Evolutionary conservation across 331 rosid species (phyloP).

Genomic region (Spiraea crenata): DNA sequence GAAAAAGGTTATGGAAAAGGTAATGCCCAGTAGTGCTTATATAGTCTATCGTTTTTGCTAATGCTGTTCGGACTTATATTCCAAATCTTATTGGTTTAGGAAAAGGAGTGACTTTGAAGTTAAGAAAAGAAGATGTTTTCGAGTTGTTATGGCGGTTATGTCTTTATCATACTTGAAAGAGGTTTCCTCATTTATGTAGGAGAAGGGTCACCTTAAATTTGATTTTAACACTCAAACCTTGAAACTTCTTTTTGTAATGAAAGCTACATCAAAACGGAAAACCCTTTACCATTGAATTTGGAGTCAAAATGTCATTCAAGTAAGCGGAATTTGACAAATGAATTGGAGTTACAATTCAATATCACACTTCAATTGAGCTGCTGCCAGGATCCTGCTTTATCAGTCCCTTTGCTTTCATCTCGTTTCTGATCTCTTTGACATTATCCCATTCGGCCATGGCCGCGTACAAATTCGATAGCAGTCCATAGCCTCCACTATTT

Average conservation of each 20-base stretch:
- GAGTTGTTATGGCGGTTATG: background rate
- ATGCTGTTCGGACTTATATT: background rate
- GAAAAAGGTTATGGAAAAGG: background rate
- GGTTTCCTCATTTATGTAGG: conserved; percentile 5
- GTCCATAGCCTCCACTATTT: conserved; percentile 8
- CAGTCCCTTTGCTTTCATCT: conserved; percentile 5
- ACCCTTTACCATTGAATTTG: background rate
- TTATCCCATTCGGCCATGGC: conserved; percentile 2
- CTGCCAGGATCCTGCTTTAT: conserved; percentile 12
- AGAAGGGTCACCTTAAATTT: background rate
- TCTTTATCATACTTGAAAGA: background rate
- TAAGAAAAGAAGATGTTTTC: background rate
- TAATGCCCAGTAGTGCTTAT: background rate
- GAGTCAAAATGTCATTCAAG: background rate
- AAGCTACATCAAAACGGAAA: background rate
- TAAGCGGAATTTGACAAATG: too few species aligned
- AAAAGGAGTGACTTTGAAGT: conserved; percentile 5
- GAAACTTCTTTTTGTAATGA: background rate
- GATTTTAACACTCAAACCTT: background rate
- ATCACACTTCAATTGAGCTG: background rate
- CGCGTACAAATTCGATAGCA: conserved; percentile 8
- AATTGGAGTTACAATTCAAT: background rate
- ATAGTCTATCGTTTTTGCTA: background rate
- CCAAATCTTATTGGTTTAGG: conserved; percentile 3
- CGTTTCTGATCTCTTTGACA: conserved; percentile 15